Evolutionary conservation across 768 basidiomycete species (phyloP).

Genomic region (Kwoniella newhampshirensis): DNA sequence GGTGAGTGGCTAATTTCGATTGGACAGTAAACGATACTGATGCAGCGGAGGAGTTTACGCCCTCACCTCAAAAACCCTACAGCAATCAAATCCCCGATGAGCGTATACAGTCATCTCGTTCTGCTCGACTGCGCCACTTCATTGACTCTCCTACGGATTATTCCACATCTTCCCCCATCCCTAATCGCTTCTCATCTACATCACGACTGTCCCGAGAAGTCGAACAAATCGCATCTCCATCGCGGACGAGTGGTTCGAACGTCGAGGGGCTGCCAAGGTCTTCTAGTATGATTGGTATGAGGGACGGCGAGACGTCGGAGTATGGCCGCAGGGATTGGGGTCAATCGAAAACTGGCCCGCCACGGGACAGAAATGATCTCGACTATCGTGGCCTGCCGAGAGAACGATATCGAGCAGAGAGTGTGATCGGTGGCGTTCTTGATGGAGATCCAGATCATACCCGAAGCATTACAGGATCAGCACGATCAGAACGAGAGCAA

Average conservation of each 20-base stretch:
- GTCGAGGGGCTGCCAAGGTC: slow-evolving; percentile 17
- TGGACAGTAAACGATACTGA: neutral
- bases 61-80: slow-evolving; percentile 27
- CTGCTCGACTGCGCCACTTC: slow-evolving; percentile 14
- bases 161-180: slow-evolving; percentile 12
- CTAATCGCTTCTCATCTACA: slow-evolving; percentile 3
- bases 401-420: slow-evolving; percentile 24
- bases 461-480: slow-evolving; percentile 14
- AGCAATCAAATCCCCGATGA: slow-evolving; percentile 1
- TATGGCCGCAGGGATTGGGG: slow-evolving; percentile 25
- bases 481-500: neutral
- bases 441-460: slow-evolving; percentile 17
- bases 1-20: slow-evolving; percentile 16
- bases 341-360: slow-evolving; percentile 33
- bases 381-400: slow-evolving; percentile 20
- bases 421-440: slow-evolving; percentile 14
- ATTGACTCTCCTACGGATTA: slow-evolving; percentile 19
- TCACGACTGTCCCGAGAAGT: slow-evolving; percentile 8
- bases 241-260: slow-evolving; percentile 1
- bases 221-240: slow-evolving; percentile 17
- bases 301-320: slow-evolving; percentile 14
- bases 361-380: slow-evolving; percentile 6
- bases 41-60: slow-evolving; percentile 29
- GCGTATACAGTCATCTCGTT: slow-evolving; percentile 11
- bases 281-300: slow-evolving; percentile 1